Evolutionary conservation across 768 basidiomycete species (phyloP).

Genomic region (Termitomyces sp.): DNA sequence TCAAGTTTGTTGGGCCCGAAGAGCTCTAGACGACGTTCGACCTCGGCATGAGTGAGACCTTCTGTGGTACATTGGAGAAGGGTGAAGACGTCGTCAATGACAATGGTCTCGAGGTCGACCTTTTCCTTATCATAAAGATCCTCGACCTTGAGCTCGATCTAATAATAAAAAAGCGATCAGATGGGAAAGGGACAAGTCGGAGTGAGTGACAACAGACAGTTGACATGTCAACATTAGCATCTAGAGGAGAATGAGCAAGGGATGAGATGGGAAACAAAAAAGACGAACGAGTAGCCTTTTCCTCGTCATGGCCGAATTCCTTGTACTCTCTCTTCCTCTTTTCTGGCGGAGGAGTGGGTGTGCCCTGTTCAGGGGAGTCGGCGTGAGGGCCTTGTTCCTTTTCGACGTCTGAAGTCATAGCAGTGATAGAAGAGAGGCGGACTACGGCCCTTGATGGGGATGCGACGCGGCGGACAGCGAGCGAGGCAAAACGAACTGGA

Average conservation of each 20-base stretch:
- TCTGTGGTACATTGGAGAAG: constrained; percentile 86
- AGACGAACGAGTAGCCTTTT: constrained; percentile 62
- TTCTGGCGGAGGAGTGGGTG: constrained; percentile 24
- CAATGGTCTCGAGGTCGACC: constrained; percentile 96
- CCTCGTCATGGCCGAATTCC: constrained; percentile 73
- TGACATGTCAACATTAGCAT: constrained; percentile 86
- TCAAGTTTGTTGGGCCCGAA: constrained; percentile 97
- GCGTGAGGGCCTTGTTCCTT: constrained; percentile 64
- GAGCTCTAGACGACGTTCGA: constrained; percentile 76
- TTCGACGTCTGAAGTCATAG: constrained; percentile 41
- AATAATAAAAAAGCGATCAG: neutral
- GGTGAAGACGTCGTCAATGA: constrained; percentile 95
- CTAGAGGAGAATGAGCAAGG: constrained; percentile 28
- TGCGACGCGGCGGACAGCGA: constrained; percentile 1
- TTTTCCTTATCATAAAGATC: constrained; percentile 98
- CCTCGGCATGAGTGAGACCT: constrained; percentile 76
- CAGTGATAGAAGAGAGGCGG: constrained; percentile 16
- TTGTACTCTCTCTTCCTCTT: constrained; percentile 82
- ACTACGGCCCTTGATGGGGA: constrained; percentile 21
- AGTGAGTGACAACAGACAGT: constrained; percentile 16
- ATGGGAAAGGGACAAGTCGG: neutral
- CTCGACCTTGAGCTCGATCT: constrained; percentile 88
- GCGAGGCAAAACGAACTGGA: constrained; percentile 7
- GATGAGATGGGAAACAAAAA: constrained; percentile 9
- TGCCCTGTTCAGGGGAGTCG: constrained; percentile 30